Evolutionary conservation across 1,284 basidiomycete genomes (phyloP).

Genomic region (Neotropicomus parvogracilis): DNA sequence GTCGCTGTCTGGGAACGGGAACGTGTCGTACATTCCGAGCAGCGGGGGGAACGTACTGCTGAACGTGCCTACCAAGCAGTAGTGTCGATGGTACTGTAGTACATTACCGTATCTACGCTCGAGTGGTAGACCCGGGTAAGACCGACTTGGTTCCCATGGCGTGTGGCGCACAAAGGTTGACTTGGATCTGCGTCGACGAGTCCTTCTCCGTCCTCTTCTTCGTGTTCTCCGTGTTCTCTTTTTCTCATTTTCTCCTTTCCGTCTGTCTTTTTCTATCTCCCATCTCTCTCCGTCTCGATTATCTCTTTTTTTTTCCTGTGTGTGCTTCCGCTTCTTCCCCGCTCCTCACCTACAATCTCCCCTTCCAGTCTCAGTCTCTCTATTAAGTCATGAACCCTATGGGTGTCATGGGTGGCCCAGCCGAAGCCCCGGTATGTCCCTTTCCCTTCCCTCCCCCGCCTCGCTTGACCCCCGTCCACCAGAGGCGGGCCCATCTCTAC

Average conservation of each 20-base stretch:
- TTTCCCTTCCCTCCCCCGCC: constrained; percentile 26
- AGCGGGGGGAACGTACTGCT: constrained; percentile 76
- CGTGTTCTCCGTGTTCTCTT: constrained; percentile 46
- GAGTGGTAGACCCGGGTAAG: constrained; percentile 5
- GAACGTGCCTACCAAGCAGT: constrained; percentile 69
- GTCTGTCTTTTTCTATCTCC: constrained; percentile 36
- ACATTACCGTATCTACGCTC: too few species aligned
- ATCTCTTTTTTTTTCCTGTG: constrained; percentile 42
- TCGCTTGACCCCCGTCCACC: constrained; percentile 22
- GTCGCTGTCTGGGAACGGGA: constrained; percentile 74
- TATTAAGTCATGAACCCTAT: constrained; percentile 77
- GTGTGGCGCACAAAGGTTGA: constrained; percentile 24
- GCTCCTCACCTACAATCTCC: background rate
- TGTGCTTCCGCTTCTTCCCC: constrained; percentile 26
- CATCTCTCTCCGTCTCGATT: too few species aligned
- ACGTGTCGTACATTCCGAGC: constrained; percentile 87
- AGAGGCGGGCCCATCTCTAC: constrained; percentile 91
- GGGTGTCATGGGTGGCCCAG: constrained; percentile 59
- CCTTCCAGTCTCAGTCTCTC: constrained; percentile 23
- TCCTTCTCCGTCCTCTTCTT: constrained; percentile 26
- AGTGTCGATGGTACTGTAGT: background rate
- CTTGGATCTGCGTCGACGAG: constrained; percentile 23
- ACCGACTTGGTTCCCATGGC: constrained; percentile 26
- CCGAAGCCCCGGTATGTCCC: constrained; percentile 70
- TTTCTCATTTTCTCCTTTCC: constrained; percentile 43